Conservation (phyloP, 768 basidiomycete species). For the Cystobasidium ongulense region DNA sequence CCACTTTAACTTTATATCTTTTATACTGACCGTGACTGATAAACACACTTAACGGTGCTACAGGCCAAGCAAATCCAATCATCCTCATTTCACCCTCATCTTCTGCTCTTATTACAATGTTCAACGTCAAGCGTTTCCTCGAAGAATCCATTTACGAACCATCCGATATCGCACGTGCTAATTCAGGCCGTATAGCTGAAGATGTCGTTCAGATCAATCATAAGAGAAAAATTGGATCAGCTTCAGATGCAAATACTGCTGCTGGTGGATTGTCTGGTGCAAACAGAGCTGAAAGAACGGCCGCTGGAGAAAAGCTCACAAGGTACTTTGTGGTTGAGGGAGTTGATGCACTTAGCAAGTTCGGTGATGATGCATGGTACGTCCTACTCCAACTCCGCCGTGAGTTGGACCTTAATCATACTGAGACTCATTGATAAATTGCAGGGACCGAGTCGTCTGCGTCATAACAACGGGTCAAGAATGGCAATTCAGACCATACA, state of each 20-base stretch:
- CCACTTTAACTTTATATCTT: constrained; percentile 29
- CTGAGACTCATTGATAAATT: background rate
- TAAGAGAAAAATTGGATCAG: constrained; percentile 51
- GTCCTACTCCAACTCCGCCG: constrained; percentile 26
- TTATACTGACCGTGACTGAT: background rate
- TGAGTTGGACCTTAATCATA: background rate
- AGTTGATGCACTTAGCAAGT: constrained; percentile 83
- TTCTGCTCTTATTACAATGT: constrained; percentile 91
- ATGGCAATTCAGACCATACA: constrained; percentile 96
- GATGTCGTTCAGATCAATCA: constrained; percentile 83
- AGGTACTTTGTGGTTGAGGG: constrained; percentile 83
- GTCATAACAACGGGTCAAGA: constrained; percentile 97
- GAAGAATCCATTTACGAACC: constrained; percentile 69
- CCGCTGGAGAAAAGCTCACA: constrained; percentile 40
- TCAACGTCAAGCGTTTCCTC: constrained; percentile 88
- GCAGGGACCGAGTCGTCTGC: constrained; percentile 78
- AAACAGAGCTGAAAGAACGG: constrained; percentile 14
- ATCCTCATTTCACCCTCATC: constrained; percentile 96
- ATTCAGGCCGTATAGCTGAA: constrained; percentile 61
- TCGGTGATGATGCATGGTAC: constrained; percentile 74
- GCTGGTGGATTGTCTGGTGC: constrained; percentile 25
- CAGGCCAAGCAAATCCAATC: constrained; percentile 77
- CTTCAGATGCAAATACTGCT: constrained; percentile 6
- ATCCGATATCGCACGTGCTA: constrained; percentile 45
- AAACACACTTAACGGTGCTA: background rate